Evolutionary conservation across 2,329 filamentous ascomycete species (phyloP).

Genomic region (Septoria linicola): DNA sequence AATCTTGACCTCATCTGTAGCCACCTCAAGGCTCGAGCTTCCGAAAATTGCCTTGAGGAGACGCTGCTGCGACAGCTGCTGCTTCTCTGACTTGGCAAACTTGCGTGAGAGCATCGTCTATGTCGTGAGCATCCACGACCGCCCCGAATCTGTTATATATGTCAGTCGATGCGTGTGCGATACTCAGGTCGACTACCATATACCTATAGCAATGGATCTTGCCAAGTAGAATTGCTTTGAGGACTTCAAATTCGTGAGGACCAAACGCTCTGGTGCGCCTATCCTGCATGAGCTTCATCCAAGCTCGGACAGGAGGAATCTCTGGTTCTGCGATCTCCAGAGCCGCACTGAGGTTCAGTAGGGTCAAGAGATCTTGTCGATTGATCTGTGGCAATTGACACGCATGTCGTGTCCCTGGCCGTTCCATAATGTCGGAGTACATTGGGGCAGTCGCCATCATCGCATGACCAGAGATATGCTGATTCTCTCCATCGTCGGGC

Average conservation of each 20-base stretch:
- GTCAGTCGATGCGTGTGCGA: background rate
- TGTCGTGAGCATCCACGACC: conserved; percentile 24
- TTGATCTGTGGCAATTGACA: conserved; percentile 21
- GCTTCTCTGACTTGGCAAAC: conserved; percentile 20
- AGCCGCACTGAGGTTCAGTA: conserved; percentile 24
- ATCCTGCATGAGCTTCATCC: conserved; percentile 27
- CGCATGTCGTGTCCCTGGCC: conserved; percentile 17
- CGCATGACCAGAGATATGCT: conserved; percentile 28
- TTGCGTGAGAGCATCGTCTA: conserved; percentile 19
- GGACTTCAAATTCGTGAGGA: conserved; percentile 20
- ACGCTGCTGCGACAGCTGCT: conserved; percentile 10
- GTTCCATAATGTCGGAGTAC: conserved; percentile 21
- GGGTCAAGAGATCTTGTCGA: conserved; percentile 22
- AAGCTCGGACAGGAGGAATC: conserved; percentile 27
- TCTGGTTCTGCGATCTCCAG: conserved; percentile 24
- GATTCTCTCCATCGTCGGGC: conserved; percentile 27
- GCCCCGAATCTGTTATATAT: conserved; percentile 22
- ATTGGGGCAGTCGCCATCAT: conserved; percentile 26
- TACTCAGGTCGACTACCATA: background rate
- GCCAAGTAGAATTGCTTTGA: conserved; percentile 21
- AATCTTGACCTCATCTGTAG: too few relatives aligned
- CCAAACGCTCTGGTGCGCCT: conserved; percentile 15
- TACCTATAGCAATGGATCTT: conserved; percentile 29
- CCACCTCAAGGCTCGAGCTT: conserved; percentile 8
- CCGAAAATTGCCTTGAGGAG: background rate